Conservation (phyloP, 768 basidiomycete genomes). For the Polyporus arcularius region DNA sequence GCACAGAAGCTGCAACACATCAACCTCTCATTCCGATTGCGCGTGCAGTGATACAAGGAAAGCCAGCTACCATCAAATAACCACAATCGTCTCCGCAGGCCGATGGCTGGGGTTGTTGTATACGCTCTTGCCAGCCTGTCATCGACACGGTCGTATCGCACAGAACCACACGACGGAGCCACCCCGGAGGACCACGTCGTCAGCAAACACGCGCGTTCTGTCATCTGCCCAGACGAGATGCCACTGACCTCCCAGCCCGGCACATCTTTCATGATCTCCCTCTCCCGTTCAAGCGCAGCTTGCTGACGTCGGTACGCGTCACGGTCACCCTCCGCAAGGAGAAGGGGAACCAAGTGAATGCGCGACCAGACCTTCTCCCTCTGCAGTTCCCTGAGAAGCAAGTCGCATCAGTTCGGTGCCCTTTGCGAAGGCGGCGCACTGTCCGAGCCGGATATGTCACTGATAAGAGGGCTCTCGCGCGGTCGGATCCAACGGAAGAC, state of each 20-base stretch:
- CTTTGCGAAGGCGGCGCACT: slow-evolving; percentile 14
- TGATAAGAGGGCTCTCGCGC: slow-evolving; percentile 51
- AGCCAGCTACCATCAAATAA: slow-evolving; percentile 44
- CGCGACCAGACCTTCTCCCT: slow-evolving; percentile 95
- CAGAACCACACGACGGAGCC: slow-evolving; percentile 20
- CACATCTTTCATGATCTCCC: slow-evolving; percentile 94
- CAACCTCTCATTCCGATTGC: slow-evolving; percentile 25
- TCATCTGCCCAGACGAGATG: slow-evolving; percentile 26
- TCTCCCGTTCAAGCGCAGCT: slow-evolving; percentile 78
- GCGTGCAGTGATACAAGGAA: slow-evolving; percentile 23
- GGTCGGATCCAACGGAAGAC: slow-evolving; percentile 64
- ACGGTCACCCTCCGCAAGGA: slow-evolving; percentile 93
- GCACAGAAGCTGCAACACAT: slow-evolving; percentile 18
- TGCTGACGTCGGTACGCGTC: slow-evolving; percentile 80
- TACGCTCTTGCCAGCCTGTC: slow-evolving; percentile 80
- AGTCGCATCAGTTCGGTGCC: slow-evolving; percentile 45
- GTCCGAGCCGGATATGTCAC: slow-evolving; percentile 24
- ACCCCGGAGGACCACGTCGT: slow-evolving; percentile 17
- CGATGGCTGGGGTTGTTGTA: slow-evolving; percentile 81
- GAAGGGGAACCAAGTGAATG: slow-evolving; percentile 88
- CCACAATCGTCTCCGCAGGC: slow-evolving; percentile 55
- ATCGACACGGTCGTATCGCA: slow-evolving; percentile 8
- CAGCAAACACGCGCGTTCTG: slow-evolving; percentile 18
- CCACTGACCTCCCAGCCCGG: slow-evolving; percentile 88
- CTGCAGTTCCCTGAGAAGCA: slow-evolving; percentile 77